Base-by-base conservation (phyloP, 805 yeast species). In the Aciculoconidium aculeatum region DNA sequence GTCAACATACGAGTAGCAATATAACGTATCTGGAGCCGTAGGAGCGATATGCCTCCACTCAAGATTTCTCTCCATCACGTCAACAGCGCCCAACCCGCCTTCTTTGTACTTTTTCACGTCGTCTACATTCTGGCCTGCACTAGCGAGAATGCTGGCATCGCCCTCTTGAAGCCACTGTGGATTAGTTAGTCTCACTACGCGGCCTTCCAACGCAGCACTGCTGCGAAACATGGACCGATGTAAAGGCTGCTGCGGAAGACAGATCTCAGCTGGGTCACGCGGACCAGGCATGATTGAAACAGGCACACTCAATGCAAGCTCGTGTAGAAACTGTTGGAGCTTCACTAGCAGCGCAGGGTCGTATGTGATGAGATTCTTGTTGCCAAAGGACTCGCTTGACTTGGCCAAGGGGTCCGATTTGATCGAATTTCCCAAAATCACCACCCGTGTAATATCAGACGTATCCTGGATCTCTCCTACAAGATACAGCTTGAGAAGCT, bases 11-110 rank as follows among this genome's bases (percentile, higher is more conserved):
- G 98, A 96, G 44, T 85, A 87, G 41, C 94, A 78, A 69, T 88
- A 81, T 23, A 92, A 58, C 0, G 98, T 92, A 47, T 92, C 97
- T 0, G 98, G 98, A 1, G 96, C 94, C 0, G 96, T 87, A 3
- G 98, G 98, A 1, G 84, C 77, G 14, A 84, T 64, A 47, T 85
- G 85, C 45, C 87, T 90, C 95, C 96, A 88, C 25, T 62, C 58
- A 20, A 92, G 48, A 0, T 84, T 80, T 10, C 75, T 65, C 42
- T 78, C 82, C 61, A 90, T 66, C 12, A 58, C 43, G 4, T 47
- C 25, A 9, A 32, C 16, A 43, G 11, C 48, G 33, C 7, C 44
- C 42, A 7, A 46, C 77, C 68, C 16, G 65, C 56, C 7, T 29
- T 27, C 34, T 70, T 27, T n/a, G 23, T 30, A 47, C 44, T 79